Evolutionary conservation across 1,139 yeast species (phyloP).

Genomic region (Saccharomyces pastorianus): DNA sequence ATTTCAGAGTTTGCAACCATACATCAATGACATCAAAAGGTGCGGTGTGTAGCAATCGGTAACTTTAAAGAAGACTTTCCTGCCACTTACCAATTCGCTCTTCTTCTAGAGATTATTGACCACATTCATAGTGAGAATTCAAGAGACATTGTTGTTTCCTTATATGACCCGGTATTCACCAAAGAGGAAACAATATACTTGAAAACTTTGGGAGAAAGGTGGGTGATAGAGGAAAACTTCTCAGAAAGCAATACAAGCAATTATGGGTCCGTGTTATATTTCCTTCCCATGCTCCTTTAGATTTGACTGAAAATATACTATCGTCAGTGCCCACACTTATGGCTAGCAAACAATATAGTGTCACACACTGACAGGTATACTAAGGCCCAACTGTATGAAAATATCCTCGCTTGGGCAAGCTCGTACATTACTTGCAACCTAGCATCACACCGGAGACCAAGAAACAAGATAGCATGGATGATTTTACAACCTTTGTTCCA

Average conservation of each 20-base stretch:
- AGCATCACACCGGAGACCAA: no score
- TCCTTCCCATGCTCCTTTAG: constrained; percentile 67
- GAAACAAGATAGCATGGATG: no score
- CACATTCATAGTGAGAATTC: constrained; percentile 19
- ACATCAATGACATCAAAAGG: constrained; percentile 20
- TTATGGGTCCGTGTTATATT: constrained; percentile 36
- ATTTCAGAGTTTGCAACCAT: constrained; percentile 8
- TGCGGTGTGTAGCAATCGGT: constrained; percentile 70
- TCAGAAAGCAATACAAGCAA: constrained; percentile 10
- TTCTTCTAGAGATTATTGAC: constrained; percentile 37
- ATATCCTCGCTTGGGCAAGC: constrained; percentile 39
- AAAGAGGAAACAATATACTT: constrained; percentile 38
- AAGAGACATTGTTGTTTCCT: constrained; percentile 32
- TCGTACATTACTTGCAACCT: constrained; percentile 34
- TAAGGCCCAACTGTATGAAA: constrained; percentile 35
- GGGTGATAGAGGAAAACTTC: constrained; percentile 17
- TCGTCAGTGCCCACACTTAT: constrained; percentile 31
- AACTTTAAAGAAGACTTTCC: constrained; percentile 49
- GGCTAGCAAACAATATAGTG: constrained; percentile 44
- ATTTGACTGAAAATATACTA: constrained; percentile 44
- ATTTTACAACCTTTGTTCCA: constrained; percentile 22
- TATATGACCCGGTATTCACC: constrained; percentile 60
- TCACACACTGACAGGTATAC: constrained; percentile 48
- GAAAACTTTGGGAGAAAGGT: constrained; percentile 18
- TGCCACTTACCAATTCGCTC: constrained; percentile 60